Evolutionary conservation across 441 rosid species (phyloP), one percentile per base, ranked within the genome.

Genomic region (Raphanus hybrid): DNA sequence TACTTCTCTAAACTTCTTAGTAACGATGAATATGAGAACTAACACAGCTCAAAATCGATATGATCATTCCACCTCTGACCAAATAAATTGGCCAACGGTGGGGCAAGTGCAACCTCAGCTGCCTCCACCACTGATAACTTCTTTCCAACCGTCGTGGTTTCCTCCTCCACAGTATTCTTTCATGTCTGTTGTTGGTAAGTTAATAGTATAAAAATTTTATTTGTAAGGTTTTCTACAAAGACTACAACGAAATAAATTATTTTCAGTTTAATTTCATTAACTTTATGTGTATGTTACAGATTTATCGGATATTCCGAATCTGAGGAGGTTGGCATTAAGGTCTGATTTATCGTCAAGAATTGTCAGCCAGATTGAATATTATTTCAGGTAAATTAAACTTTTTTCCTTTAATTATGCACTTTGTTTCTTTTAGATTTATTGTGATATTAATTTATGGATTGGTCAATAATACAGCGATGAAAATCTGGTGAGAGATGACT

Each of bases 321-420:
- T 11, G 2, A 69, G 73, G 20, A 69, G 10, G 4, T 10, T 16
- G 18, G 64, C 73, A 69, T 37, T 69, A 15, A 35, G 0, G 5
- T 15, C 64, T 11, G n/a, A 20, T 55, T 32, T 69, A 35, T 6
- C 64, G 4, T 16, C 52, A 35, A 10, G 9, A 35, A 57, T 69
- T 27, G 43, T 10, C 35, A 10, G 0, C 8, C 73, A 69, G 12
- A 35, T 69, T 35, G n/a, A 69, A 6, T 69, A 55, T 69, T 69
- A 69, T 35, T 69, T 69, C n/a, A 69, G 64, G 73, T 69, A 43
- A 55, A 10, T 4, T 16, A 16, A 15, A 3, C 1, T 16, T 9
- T 27, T n/a, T 29, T 4, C 32, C 0, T 2, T 35, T 9, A 16
- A 2, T 2, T 3, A 14, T 29, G 32, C 32, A 0, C 0, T 3